Conservation (phyloP, 352 stramenopile species). For the Phytophthora lateralis region DNA sequence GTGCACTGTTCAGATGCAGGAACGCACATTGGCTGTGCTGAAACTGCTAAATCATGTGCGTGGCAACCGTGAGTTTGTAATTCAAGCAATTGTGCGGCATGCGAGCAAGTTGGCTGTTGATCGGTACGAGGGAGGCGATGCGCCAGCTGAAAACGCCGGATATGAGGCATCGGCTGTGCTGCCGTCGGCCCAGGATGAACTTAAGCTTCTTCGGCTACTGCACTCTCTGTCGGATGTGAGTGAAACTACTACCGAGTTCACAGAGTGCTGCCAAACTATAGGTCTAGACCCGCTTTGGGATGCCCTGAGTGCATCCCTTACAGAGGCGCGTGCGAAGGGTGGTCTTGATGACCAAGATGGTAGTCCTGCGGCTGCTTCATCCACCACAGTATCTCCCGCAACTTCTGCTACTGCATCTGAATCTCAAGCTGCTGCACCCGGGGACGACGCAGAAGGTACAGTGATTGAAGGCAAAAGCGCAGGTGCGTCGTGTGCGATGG, state of each 20-base stretch:
- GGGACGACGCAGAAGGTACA: slow-evolving; percentile 77
- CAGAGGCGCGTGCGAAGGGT: slow-evolving; percentile 75
- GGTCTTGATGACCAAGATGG: slow-evolving; percentile 74
- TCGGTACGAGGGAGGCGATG: slow-evolving; percentile 27
- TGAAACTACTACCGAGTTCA: slow-evolving; percentile 70
- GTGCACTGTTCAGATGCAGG: slow-evolving; percentile 83
- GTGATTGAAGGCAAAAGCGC: slow-evolving; percentile 90
- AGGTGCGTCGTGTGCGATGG: slow-evolving; percentile 89
- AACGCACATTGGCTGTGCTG: slow-evolving; percentile 80
- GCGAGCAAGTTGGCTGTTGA: slow-evolving; percentile 55
- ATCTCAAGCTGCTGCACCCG: slow-evolving; percentile 20
- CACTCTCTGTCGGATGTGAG: slow-evolving; percentile 94
- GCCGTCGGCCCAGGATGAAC: slow-evolving; percentile 84
- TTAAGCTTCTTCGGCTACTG: slow-evolving; percentile 96
- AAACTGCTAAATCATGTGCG: slow-evolving; percentile 74
- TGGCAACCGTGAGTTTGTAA: slow-evolving; percentile 64
- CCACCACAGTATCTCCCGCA: slow-evolving; percentile 3
- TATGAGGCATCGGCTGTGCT: slow-evolving; percentile 85
- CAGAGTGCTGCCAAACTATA: slow-evolving; percentile 71
- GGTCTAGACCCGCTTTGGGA: slow-evolving; percentile 80
- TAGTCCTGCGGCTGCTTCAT: slow-evolving; percentile 11
- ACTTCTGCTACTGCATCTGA: slow-evolving; percentile 42
- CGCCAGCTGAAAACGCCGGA: slow-evolving; percentile 20
- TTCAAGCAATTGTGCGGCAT: slow-evolving; percentile 72
- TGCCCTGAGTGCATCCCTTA: slow-evolving; percentile 67